Percentiles rank a stretch among this genome's conserved stretches.
These are phyloP conservation scores for Chaetoceros muelleri DNA, from an alignment of 108 stramenopile species.

Conservation along the genomic window DNA sequence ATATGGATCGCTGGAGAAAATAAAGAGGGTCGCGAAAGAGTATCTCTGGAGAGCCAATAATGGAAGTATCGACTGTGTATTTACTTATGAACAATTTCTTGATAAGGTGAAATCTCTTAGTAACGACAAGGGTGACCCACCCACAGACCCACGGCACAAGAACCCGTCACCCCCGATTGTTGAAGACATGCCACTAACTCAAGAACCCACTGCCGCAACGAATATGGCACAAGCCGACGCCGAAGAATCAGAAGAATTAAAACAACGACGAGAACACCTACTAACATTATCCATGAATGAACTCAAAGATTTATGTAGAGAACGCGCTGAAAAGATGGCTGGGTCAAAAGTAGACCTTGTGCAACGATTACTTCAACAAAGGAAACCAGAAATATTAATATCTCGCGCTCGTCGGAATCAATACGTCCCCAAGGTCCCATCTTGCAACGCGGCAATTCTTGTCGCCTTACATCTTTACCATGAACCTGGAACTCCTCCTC, in stretches of 20 bases:
- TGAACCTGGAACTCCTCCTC: constrained; percentile 21
- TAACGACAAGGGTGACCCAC: constrained; percentile 28
- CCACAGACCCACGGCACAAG: constrained; percentile 19
- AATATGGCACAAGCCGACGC: constrained; percentile 2
- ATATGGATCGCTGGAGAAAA: constrained; percentile 16
- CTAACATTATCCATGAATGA: constrained; percentile 5
- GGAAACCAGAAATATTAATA: constrained; percentile 31
- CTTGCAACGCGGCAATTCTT: constrained; percentile 27
- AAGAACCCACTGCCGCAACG: constrained; percentile 1
- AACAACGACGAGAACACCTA: constrained; percentile 6
- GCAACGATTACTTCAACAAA: constrained; percentile 23
- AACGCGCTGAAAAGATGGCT: constrained; percentile 26
- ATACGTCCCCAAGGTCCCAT: constrained; percentile 32
- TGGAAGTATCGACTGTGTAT: constrained; percentile 20
- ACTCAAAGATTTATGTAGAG: constrained; percentile 24
- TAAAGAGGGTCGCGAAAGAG: constrained; percentile 26
- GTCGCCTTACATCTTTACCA: constrained; percentile 30
- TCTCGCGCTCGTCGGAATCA: constrained; percentile 21
- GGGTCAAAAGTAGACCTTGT: constrained; percentile 30
- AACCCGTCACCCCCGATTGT: constrained; percentile 35
- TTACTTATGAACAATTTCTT: constrained; percentile 25
- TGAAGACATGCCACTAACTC: constrained; percentile 3
- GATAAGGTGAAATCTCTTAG: constrained; percentile 14
- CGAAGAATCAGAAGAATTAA: constrained; percentile 11
- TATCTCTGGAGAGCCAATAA: constrained; percentile 36